phyloP scores from a whole-genome alignment of 139 green algal genomes.

The Coelastrella sp. region DNA sequence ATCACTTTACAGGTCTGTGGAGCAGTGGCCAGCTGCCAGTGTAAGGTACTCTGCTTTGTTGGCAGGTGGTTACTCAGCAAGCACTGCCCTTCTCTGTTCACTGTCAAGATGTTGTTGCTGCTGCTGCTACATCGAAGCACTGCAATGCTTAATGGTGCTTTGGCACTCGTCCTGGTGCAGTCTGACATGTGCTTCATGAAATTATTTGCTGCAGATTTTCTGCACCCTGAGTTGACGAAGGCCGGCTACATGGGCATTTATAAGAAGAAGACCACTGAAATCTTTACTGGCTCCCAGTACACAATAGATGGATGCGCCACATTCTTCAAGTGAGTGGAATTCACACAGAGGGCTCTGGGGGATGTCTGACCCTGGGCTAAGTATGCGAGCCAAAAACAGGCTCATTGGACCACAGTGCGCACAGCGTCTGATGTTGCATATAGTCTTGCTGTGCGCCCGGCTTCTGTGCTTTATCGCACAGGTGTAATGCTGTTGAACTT shows the following conservation, averaged over 20 bases:
- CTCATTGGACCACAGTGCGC: too few relatives aligned
- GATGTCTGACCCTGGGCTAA: not conserved
- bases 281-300: conserved; percentile 88
- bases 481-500: not conserved
- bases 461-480: not conserved
- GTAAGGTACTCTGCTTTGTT: not conserved
- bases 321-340: conserved; percentile 84
- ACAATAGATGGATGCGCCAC: conserved; percentile 98
- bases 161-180: too few relatives aligned
- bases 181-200: too few relatives aligned
- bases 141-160: too few relatives aligned
- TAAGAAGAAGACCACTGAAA: conserved; percentile 99
- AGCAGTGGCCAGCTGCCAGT: conserved; percentile 36
- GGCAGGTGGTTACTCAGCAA: too few relatives aligned
- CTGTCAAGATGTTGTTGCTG: conserved; percentile 3
- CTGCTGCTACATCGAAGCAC: too few relatives aligned
- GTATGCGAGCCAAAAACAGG: too few relatives aligned
- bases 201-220: not conserved
- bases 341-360: not conserved
- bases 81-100: conserved; percentile 31
- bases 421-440: too few relatives aligned
- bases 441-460: too few relatives aligned
- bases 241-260: conserved; percentile 96
- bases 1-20: conserved; percentile 77
- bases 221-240: conserved; percentile 62